These are phyloP conservation scores for Aspergillus nanangensis DNA, from an alignment of 495 filamentous ascomycete species.

Conservation along the genomic window DNA sequence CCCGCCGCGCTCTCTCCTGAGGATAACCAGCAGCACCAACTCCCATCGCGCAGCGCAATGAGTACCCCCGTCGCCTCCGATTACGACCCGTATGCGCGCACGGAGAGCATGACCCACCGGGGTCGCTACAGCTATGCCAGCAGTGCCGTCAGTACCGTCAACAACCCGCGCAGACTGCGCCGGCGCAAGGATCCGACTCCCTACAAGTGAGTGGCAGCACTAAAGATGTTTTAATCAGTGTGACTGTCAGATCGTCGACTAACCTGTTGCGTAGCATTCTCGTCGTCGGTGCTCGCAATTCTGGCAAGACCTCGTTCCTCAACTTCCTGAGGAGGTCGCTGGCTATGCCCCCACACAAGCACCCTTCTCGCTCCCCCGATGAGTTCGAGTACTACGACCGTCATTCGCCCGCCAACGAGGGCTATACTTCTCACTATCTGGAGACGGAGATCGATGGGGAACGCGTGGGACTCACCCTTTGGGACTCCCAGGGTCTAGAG, in stretches of 20 bases:
- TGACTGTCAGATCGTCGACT: conserved; percentile 2
- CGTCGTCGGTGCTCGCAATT: conserved; percentile 81
- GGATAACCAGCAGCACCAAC: conserved; percentile 13
- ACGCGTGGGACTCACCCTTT: conserved; percentile 87
- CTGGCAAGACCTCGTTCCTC: conserved; percentile 95
- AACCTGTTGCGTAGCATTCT: conserved; percentile 61
- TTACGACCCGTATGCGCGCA: conserved; percentile 71
- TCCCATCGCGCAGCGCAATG: conserved; percentile 16
- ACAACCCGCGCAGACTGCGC: conserved; percentile 87
- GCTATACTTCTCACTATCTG: conserved; percentile 81
- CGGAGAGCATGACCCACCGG: conserved; percentile 95
- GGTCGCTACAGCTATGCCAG: conserved; percentile 96
- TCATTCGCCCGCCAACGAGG: conserved; percentile 46
- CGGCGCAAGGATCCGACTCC: conserved; percentile 95
- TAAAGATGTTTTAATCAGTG: background rate
- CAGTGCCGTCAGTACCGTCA: conserved; percentile 85
- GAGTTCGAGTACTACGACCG: conserved; percentile 40
- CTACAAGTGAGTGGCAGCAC: conserved; percentile 76
- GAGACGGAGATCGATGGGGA: conserved; percentile 95
- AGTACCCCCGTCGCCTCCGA: conserved; percentile 45
- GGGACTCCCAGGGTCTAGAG: conserved; percentile 93
- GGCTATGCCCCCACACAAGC: conserved; percentile 73
- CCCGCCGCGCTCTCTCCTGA: conserved; percentile 55
- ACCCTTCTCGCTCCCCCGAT: conserved; percentile 48
- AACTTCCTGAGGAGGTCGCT: conserved; percentile 87